Evolutionary conservation across 2,329 filamentous ascomycete genomes (phyloP).

Genomic region (Claviceps africana): DNA sequence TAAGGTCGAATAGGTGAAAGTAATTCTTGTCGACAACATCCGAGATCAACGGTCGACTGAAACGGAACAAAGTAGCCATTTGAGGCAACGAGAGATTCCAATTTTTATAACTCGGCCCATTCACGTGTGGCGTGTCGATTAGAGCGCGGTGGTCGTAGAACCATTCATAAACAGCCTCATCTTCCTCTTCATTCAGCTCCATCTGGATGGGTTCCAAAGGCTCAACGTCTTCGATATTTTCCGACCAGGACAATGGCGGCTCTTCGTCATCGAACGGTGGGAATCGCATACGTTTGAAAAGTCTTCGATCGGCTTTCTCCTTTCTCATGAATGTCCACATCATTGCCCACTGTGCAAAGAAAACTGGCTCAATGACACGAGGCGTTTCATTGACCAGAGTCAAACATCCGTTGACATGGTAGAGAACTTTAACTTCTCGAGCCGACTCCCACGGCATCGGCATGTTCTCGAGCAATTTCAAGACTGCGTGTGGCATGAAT

Average conservation of each 20-base stretch:
- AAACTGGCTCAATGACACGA: constrained; percentile 92
- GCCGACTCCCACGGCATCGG: constrained; percentile 99
- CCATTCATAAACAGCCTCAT: constrained; percentile 86
- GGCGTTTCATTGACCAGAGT: constrained; percentile 95
- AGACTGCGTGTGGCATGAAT: constrained; percentile 96
- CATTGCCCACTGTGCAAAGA: constrained; percentile 96
- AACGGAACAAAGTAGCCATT: constrained; percentile 87
- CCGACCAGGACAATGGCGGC: constrained; percentile 91
- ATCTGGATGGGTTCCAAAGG: constrained; percentile 96
- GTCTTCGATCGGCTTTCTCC: constrained; percentile 86
- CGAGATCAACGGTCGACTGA: constrained; percentile 80
- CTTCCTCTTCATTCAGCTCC: constrained; percentile 90
- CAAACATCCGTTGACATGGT: constrained; percentile 94
- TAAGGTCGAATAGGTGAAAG: constrained; percentile 91
- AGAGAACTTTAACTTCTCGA: constrained; percentile 91
- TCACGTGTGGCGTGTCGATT: constrained; percentile 82
- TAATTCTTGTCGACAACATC: constrained; percentile 95
- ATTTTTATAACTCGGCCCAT: constrained; percentile 88
- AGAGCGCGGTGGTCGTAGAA: constrained; percentile 92
- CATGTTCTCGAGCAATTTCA: constrained; percentile 98
- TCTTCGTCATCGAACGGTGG: constrained; percentile 98
- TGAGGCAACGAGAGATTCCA: constrained; percentile 91
- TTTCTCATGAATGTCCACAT: constrained; percentile 99
- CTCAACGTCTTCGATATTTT: constrained; percentile 97
- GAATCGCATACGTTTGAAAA: constrained; percentile 99